A percentile compares a stretch with the other conserved stretches of the same genome.
These are phyloP conservation scores for Botrytis aclada DNA, from an alignment of 2,329 filamentous ascomycete genomes.

Conservation along the genomic window DNA sequence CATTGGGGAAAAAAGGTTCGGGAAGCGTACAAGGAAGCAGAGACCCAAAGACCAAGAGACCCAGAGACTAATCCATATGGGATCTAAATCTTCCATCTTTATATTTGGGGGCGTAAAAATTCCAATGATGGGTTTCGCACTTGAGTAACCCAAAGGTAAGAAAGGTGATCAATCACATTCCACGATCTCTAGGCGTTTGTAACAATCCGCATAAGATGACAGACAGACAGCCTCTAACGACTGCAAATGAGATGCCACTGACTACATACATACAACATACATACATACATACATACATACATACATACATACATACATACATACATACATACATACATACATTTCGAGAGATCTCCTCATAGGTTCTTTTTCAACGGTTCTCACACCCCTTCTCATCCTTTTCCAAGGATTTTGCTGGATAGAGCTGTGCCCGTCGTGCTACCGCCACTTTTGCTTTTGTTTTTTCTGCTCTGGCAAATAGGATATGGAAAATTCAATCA, in stretches of 20 bases:
- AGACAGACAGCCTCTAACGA: background rate
- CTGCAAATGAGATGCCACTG: background rate
- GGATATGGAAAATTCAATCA: background rate
- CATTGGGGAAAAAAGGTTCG: constrained; percentile 10
- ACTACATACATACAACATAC: background rate
- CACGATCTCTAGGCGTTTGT: constrained; percentile 8
- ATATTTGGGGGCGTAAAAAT: constrained; percentile 17
- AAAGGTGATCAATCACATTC: constrained; percentile 9
- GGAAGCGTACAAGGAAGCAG: background rate
- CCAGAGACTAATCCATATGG: background rate
- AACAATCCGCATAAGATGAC: background rate
- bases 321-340: background rate
- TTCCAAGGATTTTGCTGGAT: background rate
- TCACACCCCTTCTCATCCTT: background rate
- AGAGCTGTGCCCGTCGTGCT: background rate
- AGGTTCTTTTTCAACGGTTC: background rate
- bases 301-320: background rate
- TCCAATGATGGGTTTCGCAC: constrained; percentile 16
- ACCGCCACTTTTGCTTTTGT: background rate
- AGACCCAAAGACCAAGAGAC: background rate
- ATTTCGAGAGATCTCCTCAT: background rate
- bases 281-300: background rate
- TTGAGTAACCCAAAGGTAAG: background rate
- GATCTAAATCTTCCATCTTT: background rate
- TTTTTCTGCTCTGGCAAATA: background rate